Evolutionary conservation across 768 basidiomycete species (phyloP), one percentile per base, ranked within the genome.

Genomic region (Boletus reticuloceps): DNA sequence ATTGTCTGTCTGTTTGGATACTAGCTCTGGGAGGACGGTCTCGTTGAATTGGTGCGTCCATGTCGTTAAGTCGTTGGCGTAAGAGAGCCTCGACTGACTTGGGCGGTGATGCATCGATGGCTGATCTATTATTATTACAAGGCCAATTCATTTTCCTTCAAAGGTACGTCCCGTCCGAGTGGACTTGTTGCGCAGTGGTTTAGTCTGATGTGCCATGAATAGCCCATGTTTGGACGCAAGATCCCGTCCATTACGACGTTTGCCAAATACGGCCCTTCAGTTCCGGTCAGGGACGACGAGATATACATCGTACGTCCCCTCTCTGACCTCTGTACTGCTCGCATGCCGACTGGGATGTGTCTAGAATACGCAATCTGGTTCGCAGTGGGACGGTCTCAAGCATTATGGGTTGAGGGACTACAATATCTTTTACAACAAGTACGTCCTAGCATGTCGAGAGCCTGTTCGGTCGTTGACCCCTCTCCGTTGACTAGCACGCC

Each of bases 331-430:
- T 14, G n/a, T 14, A 17, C 31, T 16, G 27, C 25, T 39, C 19
- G 13, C 31, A 27, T 17, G 29, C 5, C 14, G 36, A 22, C 29
- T 12, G 22, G 27, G 8, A 0, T 19, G 9, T 34, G 14, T 7
- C 25, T 40, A 87, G 85, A 87, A 88, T 58, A 85, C 85, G 0
- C 86, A 88, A 70, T 85, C 84, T 0, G 84, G 85, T 10, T 77
- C 83, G 5, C 85, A 88, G 60, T 86, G 85, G 85, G 86, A 88
- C 59, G 84, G 85, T 9, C 52, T 86, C 64, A 75, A 79, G 55
- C 84, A 87, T 59, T 83, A 76, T 61, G 83, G 83, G 4, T 55
- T 86, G 40, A 46, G 67, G 0, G 76, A 80, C 16, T 78, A 85
- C 58, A 74, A 74, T 4, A 72, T 85, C 20, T 85, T 82, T 63